A percentile compares a stretch with the other conserved stretches of the same genome.
phyloP scores from a whole-genome alignment of 1,284 basidiomycete species.

The Flammula alnicola region DNA sequence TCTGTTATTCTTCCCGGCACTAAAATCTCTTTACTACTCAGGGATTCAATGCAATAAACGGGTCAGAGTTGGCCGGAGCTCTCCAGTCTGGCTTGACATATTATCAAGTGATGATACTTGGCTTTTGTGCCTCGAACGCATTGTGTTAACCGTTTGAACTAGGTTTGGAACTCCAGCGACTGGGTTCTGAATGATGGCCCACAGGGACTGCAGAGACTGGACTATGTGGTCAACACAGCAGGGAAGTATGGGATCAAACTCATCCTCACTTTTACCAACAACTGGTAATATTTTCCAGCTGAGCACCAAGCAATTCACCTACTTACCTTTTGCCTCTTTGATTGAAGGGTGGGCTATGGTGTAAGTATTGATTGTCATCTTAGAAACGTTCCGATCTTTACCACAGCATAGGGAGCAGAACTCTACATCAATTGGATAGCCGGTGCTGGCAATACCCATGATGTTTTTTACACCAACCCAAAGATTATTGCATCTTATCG shows the following conservation, averaged over 20 bases:
- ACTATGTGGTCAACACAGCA: slow-evolving; percentile 53
- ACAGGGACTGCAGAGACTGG: slow-evolving; percentile 58
- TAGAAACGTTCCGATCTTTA: too few species aligned
- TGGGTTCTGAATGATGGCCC: slow-evolving; percentile 55
- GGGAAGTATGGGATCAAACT: slow-evolving; percentile 55
- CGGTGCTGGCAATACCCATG: slow-evolving; percentile 47
- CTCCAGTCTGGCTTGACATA: slow-evolving; percentile 50
- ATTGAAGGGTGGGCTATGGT: slow-evolving; percentile 45
- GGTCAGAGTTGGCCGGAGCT: slow-evolving; percentile 25
- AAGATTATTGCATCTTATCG: slow-evolving; percentile 55
- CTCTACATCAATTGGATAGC: slow-evolving; percentile 59
- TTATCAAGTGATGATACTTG: slow-evolving; percentile 47
- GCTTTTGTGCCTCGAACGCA: too few species aligned
- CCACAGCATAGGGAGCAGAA: slow-evolving; percentile 50
- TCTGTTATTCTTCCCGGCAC: background rate
- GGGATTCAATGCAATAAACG: slow-evolving; percentile 30
- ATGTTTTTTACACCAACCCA: slow-evolving; percentile 56
- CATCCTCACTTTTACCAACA: slow-evolving; percentile 59
- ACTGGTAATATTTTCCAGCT: slow-evolving; percentile 41
- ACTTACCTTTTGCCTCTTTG: background rate
- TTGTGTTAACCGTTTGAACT: too few species aligned
- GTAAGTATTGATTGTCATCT: too few species aligned
- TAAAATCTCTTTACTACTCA: background rate
- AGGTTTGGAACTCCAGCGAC: slow-evolving; percentile 55
- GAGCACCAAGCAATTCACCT: background rate